A percentile compares a stretch with the other conserved stretches of the same genome.
phyloP scores from a whole-genome alignment of 257 asterid genomes.

The Forsythia suspensa region DNA sequence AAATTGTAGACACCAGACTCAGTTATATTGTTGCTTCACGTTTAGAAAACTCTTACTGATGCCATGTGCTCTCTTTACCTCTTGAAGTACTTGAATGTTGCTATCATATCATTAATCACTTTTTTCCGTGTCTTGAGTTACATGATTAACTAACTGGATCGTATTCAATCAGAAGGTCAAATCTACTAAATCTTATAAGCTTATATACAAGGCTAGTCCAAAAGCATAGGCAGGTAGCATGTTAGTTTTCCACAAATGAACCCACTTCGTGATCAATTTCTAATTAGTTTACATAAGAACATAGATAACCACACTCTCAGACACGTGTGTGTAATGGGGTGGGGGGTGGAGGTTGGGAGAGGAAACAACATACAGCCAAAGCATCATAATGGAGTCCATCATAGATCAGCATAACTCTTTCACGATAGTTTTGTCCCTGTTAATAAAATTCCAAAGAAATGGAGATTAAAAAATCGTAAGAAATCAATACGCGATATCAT shows the following conservation, averaged over 20 bases:
- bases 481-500: conserved; percentile 1
- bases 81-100: background rate
- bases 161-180: background rate
- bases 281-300: background rate
- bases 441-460: conserved; percentile 18
- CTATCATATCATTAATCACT: background rate
- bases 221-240: background rate
- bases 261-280: background rate
- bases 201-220: background rate
- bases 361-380: conserved; percentile 63
- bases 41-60: background rate
- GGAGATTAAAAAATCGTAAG: conserved; percentile 16
- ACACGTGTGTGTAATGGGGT: background rate
- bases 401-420: conserved; percentile 92
- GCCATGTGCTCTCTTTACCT: background rate
- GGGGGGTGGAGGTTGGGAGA: conserved; percentile 22
- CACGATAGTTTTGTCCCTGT: conserved; percentile 69
- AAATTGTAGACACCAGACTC: conserved; percentile 9
- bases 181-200: background rate
- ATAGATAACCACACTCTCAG: background rate
- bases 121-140: background rate
- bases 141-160: background rate
- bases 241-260: background rate
- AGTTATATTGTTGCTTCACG: conserved; percentile 3
- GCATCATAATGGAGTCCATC: conserved; percentile 99